These are phyloP conservation scores for Ocimum tenuiflorum DNA, from an alignment of 257 asterid species.

Conservation along the genomic window DNA sequence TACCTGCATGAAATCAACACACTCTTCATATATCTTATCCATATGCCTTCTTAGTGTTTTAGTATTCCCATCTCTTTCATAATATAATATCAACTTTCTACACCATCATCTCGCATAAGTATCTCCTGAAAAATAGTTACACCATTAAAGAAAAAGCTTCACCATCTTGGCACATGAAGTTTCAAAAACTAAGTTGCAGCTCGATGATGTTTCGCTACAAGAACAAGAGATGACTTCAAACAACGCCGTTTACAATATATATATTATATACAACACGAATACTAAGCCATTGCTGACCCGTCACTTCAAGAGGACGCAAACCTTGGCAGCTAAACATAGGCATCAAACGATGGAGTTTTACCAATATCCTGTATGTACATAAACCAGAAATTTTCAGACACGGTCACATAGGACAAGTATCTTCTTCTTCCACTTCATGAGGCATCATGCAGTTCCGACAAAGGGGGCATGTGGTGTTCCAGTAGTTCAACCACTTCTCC, in stretches of 20 bases:
- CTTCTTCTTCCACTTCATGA: conserved; percentile 53
- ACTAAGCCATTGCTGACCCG: conserved; percentile 49
- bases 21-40: not conserved
- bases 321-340: conserved; percentile 30
- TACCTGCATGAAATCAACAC: conserved; percentile 13
- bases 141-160: not conserved
- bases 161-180: not conserved
- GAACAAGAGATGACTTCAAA: not conserved
- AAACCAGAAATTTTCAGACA: not conserved
- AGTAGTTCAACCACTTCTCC: conserved; percentile 66
- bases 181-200: not conserved
- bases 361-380: conserved; percentile 15
- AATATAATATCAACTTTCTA: not conserved
- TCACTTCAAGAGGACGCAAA: conserved; percentile 69
- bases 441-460: conserved; percentile 64
- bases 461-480: conserved; percentile 80
- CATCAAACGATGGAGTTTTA: conserved; percentile 3
- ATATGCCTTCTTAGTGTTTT: conserved; percentile 1
- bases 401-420: conserved; percentile 61
- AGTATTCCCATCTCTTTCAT: not conserved
- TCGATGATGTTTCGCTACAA: not conserved
- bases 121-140: not conserved
- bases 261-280: conserved; percentile 7
- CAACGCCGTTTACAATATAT: conserved; percentile 19
- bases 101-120: not conserved